These are phyloP conservation scores for Drechslera avenae DNA, from an alignment of 2,329 filamentous ascomycete species.

Conservation along the genomic window DNA sequence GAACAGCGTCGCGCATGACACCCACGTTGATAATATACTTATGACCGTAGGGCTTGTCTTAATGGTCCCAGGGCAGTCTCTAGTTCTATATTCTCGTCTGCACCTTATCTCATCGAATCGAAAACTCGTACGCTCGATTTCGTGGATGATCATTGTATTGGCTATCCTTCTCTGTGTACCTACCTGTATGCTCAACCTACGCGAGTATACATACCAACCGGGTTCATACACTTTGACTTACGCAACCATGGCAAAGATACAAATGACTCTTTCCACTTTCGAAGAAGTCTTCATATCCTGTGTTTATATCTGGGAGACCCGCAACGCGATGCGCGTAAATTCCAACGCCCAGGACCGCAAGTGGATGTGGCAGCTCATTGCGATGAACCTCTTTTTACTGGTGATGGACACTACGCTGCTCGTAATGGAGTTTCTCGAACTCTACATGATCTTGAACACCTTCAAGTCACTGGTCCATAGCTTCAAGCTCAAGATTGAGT, in stretches of 20 bases:
- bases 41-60: constrained; percentile 56
- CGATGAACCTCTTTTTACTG: constrained; percentile 19
- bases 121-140: constrained; percentile 43
- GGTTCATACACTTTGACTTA: constrained; percentile 11
- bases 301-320: constrained; percentile 58
- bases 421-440: constrained; percentile 15
- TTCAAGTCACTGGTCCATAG: constrained; percentile 49
- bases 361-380: constrained; percentile 22
- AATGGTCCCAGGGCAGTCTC: constrained; percentile 64
- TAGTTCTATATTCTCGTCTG: constrained; percentile 63
- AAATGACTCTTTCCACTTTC: constrained; percentile 47
- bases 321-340: constrained; percentile 12
- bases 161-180: constrained; percentile 50
- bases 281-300: constrained; percentile 45
- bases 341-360: constrained; percentile 13
- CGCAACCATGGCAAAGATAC: constrained; percentile 46
- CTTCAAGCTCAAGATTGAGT: constrained; percentile 58
- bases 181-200: constrained; percentile 51
- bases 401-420: constrained; percentile 19
- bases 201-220: constrained; percentile 11
- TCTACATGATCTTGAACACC: constrained; percentile 30
- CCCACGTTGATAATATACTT: constrained; percentile 39
- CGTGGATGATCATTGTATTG: constrained; percentile 58
- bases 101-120: constrained; percentile 17
- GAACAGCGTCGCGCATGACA: constrained; percentile 17